Base-by-base conservation (phyloP, 1,284 basidiomycete species). In the Leccinum proximum region DNA sequence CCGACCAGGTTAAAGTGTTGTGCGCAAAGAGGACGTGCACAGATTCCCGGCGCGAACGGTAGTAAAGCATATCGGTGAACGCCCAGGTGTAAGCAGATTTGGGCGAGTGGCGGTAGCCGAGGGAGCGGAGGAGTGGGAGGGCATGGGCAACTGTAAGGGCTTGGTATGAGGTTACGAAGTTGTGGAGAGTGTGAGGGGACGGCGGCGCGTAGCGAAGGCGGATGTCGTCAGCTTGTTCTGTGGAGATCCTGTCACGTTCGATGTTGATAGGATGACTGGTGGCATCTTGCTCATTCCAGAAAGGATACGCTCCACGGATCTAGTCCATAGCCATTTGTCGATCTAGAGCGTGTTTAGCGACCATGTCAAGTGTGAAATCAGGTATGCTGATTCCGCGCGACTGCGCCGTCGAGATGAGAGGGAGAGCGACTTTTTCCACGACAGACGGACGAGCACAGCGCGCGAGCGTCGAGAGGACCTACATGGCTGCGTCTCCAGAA, bases 161-260 rank as follows among this genome's bases (percentile, higher is more conserved):
- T 40, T 40, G 38, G 38, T 40, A 40, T 40, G 38, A 40, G 38
- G 38, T 40, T 40, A 40, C 2, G 38, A 40, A 40, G 38, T 7
- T 40, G 14, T 40, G 38, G 38, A 40, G 38, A 7, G 38, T 7
- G 38, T 40, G 38, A 40, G 38, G 38, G 38, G 38, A 11, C 38
- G 38, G 38, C 14, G 38, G 38, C 38, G 38, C 38, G 38, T 40
- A 40, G 38, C 38, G 38, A 40, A 40, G 38, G 38, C 38, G 13
- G 38, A 40, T 40, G 38, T 40, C 38, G 38, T 40, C 38, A 40
- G 38, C 38, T 7, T 40, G 38, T 40, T 40, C 14, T 40, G 10
- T 40, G 38, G 38, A 40, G 38, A 40, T 40, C 38, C 38, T 40
- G 38, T 67, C 83, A 82, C 11, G 80, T 45, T 45, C 16, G 16